Evolutionary conservation across 257 asterid species (phyloP).

Genomic region (Nicotiana paniculata): DNA sequence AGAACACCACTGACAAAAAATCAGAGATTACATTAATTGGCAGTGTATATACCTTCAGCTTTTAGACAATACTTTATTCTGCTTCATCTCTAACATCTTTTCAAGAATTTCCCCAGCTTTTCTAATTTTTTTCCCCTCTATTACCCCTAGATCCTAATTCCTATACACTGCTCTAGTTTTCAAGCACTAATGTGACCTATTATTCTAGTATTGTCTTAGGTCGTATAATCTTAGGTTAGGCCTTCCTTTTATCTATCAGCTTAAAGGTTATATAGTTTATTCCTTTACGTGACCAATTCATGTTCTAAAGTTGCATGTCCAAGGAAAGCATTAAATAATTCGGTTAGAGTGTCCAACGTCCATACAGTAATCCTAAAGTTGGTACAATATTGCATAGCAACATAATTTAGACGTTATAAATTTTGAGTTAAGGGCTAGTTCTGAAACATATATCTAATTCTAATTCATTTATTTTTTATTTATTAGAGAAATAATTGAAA

Average conservation of each 20-base stretch:
- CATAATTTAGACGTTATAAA: background rate
- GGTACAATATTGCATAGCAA: background rate
- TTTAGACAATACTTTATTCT: background rate
- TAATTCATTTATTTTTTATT: background rate
- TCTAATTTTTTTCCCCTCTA: background rate
- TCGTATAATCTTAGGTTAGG: too few relatives aligned
- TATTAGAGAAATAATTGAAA: background rate
- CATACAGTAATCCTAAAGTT: background rate
- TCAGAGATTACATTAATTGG: conserved; percentile 3
- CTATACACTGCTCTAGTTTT: background rate
- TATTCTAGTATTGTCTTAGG: background rate
- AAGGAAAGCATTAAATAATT: background rate
- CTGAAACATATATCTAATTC: background rate
- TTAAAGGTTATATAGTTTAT: too few relatives aligned
- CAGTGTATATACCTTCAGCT: background rate
- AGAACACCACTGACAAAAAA: background rate
- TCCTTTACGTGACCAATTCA: background rate
- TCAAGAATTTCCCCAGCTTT: background rate
- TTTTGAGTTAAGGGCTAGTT: background rate
- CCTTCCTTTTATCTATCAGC: too few relatives aligned
- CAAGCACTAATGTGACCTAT: background rate
- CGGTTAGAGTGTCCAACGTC: background rate
- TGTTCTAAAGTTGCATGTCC: background rate
- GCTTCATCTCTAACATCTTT: background rate
- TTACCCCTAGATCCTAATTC: background rate